Evolutionary conservation across 805 yeast species (phyloP).

Genomic region (Schwanniomyces sp.): DNA sequence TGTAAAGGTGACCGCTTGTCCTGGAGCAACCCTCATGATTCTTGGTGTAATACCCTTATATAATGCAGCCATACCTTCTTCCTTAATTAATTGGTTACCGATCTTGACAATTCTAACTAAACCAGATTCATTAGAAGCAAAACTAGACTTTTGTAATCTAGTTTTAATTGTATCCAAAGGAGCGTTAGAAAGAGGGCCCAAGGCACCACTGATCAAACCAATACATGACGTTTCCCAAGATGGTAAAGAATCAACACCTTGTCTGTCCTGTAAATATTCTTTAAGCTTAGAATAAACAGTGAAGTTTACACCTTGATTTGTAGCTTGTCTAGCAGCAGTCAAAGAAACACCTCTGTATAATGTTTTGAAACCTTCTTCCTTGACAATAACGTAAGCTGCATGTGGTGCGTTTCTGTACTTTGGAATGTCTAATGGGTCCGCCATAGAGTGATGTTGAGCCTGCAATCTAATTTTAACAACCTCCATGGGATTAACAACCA

Average conservation of each 20-base stretch:
- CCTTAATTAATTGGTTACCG: slow-evolving; percentile 75
- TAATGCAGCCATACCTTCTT: slow-evolving; percentile 67
- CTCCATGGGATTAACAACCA: slow-evolving; percentile 96
- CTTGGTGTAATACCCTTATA: slow-evolving; percentile 90
- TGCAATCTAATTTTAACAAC: slow-evolving; percentile 95
- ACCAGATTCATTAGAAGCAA: slow-evolving; percentile 64
- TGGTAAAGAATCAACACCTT: slow-evolving; percentile 63
- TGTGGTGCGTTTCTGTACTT: slow-evolving; percentile 93
- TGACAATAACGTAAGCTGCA: slow-evolving; percentile 77
- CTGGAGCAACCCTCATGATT: slow-evolving; percentile 99
- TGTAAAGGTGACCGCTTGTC: slow-evolving; percentile 98
- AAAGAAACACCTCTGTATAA: slow-evolving; percentile 92
- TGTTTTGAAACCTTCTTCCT: slow-evolving; percentile 88
- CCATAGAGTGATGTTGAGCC: slow-evolving; percentile 89
- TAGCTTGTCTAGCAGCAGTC: slow-evolving; percentile 97
- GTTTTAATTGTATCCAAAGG: slow-evolving; percentile 97
- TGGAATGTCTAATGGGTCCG: slow-evolving; percentile 77
- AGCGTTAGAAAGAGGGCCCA: slow-evolving; percentile 96
- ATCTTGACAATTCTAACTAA: slow-evolving; percentile 78
- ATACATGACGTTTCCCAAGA: slow-evolving; percentile 91
- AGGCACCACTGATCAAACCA: slow-evolving; percentile 92
- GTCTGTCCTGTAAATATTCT: slow-evolving; percentile 64
- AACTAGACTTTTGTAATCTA: slow-evolving; percentile 88
- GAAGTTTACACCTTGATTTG: slow-evolving; percentile 97
- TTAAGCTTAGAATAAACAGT: slow-evolving; percentile 89